These are phyloP conservation scores for Spatholobus suberectus DNA, from an alignment of 306 rosid species.

Conservation along the genomic window DNA sequence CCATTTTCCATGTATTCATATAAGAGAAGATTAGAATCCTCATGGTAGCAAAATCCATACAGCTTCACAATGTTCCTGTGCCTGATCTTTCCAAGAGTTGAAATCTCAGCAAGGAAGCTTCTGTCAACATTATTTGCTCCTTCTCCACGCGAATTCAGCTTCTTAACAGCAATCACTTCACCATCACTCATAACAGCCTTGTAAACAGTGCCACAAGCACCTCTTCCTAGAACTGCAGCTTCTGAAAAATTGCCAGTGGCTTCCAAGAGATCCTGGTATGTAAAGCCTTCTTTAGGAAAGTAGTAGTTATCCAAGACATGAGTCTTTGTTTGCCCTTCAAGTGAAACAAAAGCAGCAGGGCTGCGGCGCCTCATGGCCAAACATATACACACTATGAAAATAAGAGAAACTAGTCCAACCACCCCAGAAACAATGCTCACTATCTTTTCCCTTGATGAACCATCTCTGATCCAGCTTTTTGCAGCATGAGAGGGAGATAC, in stretches of 20 bases:
- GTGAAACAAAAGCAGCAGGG: constrained; percentile 52
- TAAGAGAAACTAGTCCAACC: constrained; percentile 62
- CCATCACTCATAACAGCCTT: constrained; percentile 77
- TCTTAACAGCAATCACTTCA: constrained; percentile 80
- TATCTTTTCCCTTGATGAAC: constrained; percentile 62
- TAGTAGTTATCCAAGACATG: constrained; percentile 65
- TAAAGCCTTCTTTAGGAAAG: constrained; percentile 84
- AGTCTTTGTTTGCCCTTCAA: constrained; percentile 56
- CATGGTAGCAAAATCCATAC: constrained; percentile 81
- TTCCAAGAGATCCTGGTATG: constrained; percentile 82
- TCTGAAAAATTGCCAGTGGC: constrained; percentile 80
- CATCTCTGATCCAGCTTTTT: constrained; percentile 55
- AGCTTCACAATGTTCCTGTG: constrained; percentile 91
- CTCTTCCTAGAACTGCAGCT: constrained; percentile 66
- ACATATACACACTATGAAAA: constrained; percentile 61
- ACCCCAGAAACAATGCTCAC: constrained; percentile 60
- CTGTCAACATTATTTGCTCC: constrained; percentile 65
- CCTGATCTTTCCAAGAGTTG: constrained; percentile 88
- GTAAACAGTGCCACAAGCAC: constrained; percentile 93
- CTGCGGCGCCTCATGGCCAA: constrained; percentile 55
- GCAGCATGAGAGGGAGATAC: constrained; percentile 43
- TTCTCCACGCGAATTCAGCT: constrained; percentile 75
- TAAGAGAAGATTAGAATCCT: constrained; percentile 81
- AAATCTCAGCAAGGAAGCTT: constrained; percentile 87
- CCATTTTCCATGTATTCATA: constrained; percentile 91